phyloP scores from a whole-genome alignment of 352 stramenopile genomes.

The Pythium chondricola region DNA sequence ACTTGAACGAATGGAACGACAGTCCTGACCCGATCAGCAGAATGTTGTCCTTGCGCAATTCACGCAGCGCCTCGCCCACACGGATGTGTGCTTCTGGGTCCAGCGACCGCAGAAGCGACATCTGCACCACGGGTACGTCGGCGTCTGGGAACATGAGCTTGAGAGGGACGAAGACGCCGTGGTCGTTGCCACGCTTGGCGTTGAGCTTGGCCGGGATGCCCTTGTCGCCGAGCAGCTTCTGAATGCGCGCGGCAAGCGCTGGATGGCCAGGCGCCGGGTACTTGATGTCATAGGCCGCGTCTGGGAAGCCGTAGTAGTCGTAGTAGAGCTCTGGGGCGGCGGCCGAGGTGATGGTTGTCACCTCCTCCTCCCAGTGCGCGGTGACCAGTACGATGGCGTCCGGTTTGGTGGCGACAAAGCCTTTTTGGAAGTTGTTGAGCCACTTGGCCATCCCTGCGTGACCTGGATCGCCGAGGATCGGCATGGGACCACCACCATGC shows the following conservation, averaged over 20 bases:
- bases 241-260: slow-evolving; percentile 52
- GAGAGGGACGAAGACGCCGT: slow-evolving; percentile 88
- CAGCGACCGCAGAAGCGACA: slow-evolving; percentile 65
- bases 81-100: slow-evolving; percentile 47
- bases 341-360: slow-evolving; percentile 33
- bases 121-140: slow-evolving; percentile 80
- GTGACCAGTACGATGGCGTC: slow-evolving; percentile 76
- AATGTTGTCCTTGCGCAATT: slow-evolving; percentile 63
- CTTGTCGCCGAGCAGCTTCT: slow-evolving; percentile 42
- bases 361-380: slow-evolving; percentile 71
- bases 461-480: slow-evolving; percentile 39
- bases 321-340: slow-evolving; percentile 65
- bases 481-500: slow-evolving; percentile 52
- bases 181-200: slow-evolving; percentile 72
- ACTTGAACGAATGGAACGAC: slow-evolving; percentile 16
- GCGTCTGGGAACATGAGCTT: slow-evolving; percentile 85
- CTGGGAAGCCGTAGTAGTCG: slow-evolving; percentile 89
- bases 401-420: slow-evolving; percentile 19
- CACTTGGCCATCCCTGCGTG: slow-evolving; percentile 23
- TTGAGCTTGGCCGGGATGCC: slow-evolving; percentile 49
- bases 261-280: slow-evolving; percentile 74
- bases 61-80: slow-evolving; percentile 50
- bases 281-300: slow-evolving; percentile 73
- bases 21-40: slow-evolving; percentile 75
- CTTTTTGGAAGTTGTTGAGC: slow-evolving; percentile 30